Percentiles rank a stretch among this genome's conserved stretches.
phyloP scores from a whole-genome alignment of 106 monocot genomes.

The Acanthochlamys bracteata region DNA sequence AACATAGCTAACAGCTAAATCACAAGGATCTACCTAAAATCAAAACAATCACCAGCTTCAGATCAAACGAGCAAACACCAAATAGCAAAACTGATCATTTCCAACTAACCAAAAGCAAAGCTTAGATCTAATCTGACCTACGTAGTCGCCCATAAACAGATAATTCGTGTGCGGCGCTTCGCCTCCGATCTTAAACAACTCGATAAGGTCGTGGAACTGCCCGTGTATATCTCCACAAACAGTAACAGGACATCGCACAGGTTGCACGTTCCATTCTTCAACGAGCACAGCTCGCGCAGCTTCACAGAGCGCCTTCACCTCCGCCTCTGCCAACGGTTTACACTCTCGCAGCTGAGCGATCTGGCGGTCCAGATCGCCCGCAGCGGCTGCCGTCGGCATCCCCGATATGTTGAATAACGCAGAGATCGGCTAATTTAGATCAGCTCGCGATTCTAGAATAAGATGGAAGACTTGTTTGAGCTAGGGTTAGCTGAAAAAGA shows the following conservation, averaged over 20 bases:
- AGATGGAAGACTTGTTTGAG: too few species aligned
- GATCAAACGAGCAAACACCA: too few species aligned
- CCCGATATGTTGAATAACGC: neutral
- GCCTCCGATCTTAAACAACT: conserved; percentile 64
- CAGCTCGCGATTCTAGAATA: too few species aligned
- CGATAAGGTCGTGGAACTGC: conserved; percentile 67
- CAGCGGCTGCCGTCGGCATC: conserved; percentile 35
- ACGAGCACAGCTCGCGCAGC: conserved; percentile 52
- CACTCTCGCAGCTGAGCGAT: conserved; percentile 80
- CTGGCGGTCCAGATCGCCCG: conserved; percentile 79
- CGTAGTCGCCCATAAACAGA: conserved; percentile 79
- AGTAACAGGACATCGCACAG: conserved; percentile 64
- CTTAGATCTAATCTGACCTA: conserved; percentile 25
- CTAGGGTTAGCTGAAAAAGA: too few species aligned
- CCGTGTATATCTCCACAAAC: conserved; percentile 73
- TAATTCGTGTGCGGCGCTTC: conserved; percentile 73
- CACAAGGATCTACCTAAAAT: too few species aligned
- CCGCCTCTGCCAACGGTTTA: conserved; percentile 56
- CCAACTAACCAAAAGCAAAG: neutral
- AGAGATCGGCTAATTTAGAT: too few species aligned
- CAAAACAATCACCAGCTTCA: too few species aligned
- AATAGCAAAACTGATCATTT: too few species aligned
- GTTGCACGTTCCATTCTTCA: conserved; percentile 85
- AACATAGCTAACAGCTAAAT: too few species aligned
- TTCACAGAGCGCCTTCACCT: conserved; percentile 78